These are phyloP conservation scores for Suillus cothurnatus DNA, from an alignment of 768 basidiomycete species.

Conservation along the genomic window DNA sequence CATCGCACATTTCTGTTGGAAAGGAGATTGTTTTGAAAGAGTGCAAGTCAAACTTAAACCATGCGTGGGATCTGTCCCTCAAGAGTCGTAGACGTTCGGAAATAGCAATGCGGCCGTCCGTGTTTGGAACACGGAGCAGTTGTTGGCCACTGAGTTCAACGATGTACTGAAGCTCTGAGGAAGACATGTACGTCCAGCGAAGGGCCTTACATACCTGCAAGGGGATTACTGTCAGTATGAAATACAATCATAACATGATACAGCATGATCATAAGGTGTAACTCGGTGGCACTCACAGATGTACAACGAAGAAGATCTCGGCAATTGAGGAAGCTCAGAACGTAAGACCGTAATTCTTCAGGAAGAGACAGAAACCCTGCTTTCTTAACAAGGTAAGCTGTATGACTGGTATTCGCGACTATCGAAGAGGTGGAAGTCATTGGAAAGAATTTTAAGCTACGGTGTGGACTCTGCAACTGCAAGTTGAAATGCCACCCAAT, in stretches of 20 bases:
- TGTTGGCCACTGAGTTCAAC: background rate
- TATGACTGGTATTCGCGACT: background rate
- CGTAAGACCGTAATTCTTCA: background rate
- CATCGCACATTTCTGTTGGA: background rate
- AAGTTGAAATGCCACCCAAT: background rate
- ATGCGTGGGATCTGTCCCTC: background rate
- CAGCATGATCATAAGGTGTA: background rate
- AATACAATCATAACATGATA: background rate
- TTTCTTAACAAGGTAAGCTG: background rate
- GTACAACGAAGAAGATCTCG: background rate
- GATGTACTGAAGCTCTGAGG: background rate
- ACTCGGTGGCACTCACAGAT: background rate
- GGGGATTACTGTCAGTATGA: background rate
- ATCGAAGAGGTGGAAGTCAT: background rate
- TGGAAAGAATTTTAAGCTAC: background rate
- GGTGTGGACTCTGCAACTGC: background rate
- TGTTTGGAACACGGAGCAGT: background rate
- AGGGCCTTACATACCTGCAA: background rate
- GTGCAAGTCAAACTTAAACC: background rate
- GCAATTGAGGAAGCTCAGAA: background rate
- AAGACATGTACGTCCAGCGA: background rate
- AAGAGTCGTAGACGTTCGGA: background rate
- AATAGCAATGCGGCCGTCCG: background rate
- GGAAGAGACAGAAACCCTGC: background rate
- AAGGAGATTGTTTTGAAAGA: background rate